Base-by-base conservation (phyloP, 768 basidiomycete species). In the Dictyophora rubrovolvata region DNA sequence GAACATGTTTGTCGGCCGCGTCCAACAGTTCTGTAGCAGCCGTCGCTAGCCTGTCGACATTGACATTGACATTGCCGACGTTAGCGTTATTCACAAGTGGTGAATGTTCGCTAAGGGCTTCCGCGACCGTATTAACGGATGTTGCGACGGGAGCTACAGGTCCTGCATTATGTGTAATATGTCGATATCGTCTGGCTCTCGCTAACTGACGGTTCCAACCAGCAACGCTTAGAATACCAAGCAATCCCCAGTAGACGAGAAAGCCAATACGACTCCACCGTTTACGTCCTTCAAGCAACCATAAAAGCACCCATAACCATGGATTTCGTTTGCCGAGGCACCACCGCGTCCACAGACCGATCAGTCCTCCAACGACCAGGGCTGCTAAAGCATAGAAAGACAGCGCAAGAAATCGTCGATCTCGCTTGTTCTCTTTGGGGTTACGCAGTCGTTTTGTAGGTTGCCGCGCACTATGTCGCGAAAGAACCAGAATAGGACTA, bases 281-380 rank as follows among this genome's bases (percentile, higher is more conserved):
- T 59, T 78, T 82, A 65, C 75, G 75, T 5, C 92, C 92, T 63
- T 88, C 82, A 3, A 93, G 70, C 37, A 93, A 66, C 79, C 85
- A 93, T 62, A 84, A 81, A 8, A 93, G 69, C 5, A 75, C 82
- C 89, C 89, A 96, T 1, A 90, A 66, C 87, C 89, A 95, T 1
- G 94, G 94, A 71, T 95, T 81, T 53, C 93, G 79, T 54, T 77
- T 74, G 36, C 83, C 84, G 8, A 97, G 78, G 66, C 83, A 85
- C 89, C 92, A 90, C 56, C 84, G 78, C n/a, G 88, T 85, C 96
- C 96, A 99, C 46, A 87, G 77, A 11, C 94, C 96, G 53, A 98
- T 84, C 22, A 93, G 72, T 0, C 89, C 86, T 10, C 80, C 84
- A 23, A 96, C 81, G 64, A 96, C 83, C 60, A 93, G 69, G 46